Percentiles rank a stretch among this genome's conserved stretches.
phyloP scores from a whole-genome alignment of 108 stramenopile genomes.

The Schizochytrium sp. region DNA sequence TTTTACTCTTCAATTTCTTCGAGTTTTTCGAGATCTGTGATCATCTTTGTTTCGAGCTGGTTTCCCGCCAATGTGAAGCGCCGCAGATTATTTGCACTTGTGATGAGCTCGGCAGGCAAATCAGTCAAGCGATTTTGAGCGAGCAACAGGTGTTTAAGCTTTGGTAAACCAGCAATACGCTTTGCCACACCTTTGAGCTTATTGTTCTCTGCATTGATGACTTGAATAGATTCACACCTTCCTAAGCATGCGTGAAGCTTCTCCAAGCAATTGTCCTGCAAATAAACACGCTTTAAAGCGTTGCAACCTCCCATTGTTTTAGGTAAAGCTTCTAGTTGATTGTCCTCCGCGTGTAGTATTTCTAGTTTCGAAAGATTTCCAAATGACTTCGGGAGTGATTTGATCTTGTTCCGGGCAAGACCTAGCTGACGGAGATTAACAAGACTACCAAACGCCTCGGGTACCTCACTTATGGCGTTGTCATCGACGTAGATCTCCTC shows the following conservation, averaged over 20 bases:
- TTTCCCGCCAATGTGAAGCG: conserved; percentile 50
- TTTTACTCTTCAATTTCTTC: conserved; percentile 52
- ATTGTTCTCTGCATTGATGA: conserved; percentile 51
- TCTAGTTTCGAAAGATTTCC: conserved; percentile 26
- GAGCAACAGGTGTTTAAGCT: conserved; percentile 34
- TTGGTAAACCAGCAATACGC: conserved; percentile 41
- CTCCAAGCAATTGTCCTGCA: conserved; percentile 39
- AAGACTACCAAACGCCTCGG: conserved; percentile 3
- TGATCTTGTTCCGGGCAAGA: conserved; percentile 35
- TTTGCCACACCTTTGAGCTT: conserved; percentile 32
- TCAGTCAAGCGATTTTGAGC: conserved; percentile 2
- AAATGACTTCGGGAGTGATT: conserved; percentile 16
- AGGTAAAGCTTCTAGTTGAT: background rate
- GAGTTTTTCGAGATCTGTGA: conserved; percentile 44
- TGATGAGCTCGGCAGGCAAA: background rate
- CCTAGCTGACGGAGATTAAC: conserved; percentile 18
- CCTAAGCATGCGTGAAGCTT: conserved; percentile 57
- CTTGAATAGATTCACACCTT: background rate
- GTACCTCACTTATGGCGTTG: background rate
- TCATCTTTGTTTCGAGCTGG: conserved; percentile 9
- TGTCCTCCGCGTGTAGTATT: conserved; percentile 31
- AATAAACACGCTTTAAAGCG: conserved; percentile 43
- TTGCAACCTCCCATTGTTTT: conserved; percentile 17
- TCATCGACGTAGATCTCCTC: conserved; percentile 57
- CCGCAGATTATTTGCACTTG: background rate